phyloP scores from a whole-genome alignment of 2,329 filamentous ascomycete species.

The Gnomoniopsis smithogilvyi region DNA sequence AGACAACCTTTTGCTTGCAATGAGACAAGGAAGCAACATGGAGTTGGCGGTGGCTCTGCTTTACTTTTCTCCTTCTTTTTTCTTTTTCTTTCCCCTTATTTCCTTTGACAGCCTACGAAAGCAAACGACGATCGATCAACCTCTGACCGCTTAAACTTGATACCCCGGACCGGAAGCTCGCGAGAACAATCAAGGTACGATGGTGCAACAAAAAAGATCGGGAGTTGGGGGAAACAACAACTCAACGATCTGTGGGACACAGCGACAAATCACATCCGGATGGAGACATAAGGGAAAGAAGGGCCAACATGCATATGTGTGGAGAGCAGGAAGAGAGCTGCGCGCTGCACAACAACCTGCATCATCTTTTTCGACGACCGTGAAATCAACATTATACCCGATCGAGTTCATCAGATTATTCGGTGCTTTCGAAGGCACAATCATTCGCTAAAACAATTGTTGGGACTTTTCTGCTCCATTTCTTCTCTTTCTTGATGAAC shows the following conservation, averaged over 20 bases:
- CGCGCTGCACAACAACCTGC: neutral
- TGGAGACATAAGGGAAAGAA: neutral
- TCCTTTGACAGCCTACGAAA: neutral
- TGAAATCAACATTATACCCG: slow-evolving; percentile 6
- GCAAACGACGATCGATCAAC: neutral
- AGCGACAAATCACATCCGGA: neutral
- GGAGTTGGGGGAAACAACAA: neutral
- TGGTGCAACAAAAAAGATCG: neutral
- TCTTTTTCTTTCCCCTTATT: neutral
- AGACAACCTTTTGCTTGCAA: neutral
- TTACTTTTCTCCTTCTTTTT: too few relatives aligned
- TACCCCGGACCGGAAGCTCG: slow-evolving; percentile 2
- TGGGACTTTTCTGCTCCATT: neutral
- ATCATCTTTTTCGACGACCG: slow-evolving; percentile 6
- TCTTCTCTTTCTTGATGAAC: slow-evolving; percentile 1
- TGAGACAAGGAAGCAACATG: neutral
- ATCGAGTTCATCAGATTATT: slow-evolving; percentile 18
- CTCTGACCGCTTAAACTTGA: slow-evolving; percentile 9
- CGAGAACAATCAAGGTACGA: slow-evolving; percentile 1
- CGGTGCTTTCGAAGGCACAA: slow-evolving; percentile 8
- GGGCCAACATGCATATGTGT: neutral
- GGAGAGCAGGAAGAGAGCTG: neutral
- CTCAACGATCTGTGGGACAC: neutral
- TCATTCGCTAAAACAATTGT: neutral
- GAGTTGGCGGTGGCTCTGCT: neutral